Percentiles rank a stretch among this genome's conserved stretches.
Conservation (phyloP, 164 flowering plant species). For the Umbellularia californica region DNA sequence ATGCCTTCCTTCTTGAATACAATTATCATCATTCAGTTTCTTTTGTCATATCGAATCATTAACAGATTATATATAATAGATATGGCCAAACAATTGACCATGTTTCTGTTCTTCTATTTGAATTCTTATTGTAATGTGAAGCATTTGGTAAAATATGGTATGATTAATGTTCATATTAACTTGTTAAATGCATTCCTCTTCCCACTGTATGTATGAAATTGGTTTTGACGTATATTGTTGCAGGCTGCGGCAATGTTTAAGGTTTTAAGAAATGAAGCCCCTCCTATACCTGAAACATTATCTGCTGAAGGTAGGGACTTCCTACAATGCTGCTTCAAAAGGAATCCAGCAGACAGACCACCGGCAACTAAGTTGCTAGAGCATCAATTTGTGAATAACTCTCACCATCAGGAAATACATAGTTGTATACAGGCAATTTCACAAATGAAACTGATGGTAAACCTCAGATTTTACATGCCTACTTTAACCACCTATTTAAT, state of each 20-base stretch:
- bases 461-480: background rate
- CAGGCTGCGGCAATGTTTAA: conserved; percentile 96
- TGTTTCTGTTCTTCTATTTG: no score
- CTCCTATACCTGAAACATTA: conserved; percentile 72
- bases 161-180: background rate
- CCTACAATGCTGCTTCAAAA: conserved; percentile 61
- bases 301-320: conserved; percentile 80
- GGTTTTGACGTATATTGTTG: conserved; percentile 10
- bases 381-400: conserved; percentile 59
- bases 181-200: background rate
- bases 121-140: background rate
- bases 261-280: conserved; percentile 56
- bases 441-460: conserved; percentile 22
- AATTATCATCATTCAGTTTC: no score
- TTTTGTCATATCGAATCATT: no score
- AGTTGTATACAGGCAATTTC: conserved; percentile 18
- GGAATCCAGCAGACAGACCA: conserved; percentile 87
- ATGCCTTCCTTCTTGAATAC: no score
- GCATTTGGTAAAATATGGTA: no score
- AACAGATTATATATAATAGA: no score
- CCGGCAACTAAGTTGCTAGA: conserved; percentile 60
- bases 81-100: no score
- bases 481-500: background rate
- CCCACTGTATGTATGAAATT: background rate
- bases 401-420: conserved; percentile 30